Conservation (phyloP, 495 filamentous ascomycete species). For the Talaromyces thailandensis region DNA sequence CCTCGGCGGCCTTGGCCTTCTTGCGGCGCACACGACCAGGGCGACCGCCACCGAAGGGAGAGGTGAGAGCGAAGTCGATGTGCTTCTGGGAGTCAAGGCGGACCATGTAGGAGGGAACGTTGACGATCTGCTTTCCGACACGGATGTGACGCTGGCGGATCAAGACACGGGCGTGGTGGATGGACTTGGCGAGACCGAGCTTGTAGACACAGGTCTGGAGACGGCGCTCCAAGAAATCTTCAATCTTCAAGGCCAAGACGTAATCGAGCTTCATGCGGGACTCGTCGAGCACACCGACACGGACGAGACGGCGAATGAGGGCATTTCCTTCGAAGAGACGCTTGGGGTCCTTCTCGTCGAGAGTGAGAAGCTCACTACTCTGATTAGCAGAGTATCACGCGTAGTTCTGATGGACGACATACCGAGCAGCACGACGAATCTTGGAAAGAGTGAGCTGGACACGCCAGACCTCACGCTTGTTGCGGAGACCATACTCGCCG, state of each 20-base stretch:
- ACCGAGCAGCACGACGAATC: constrained; percentile 99
- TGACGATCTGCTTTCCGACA: constrained; percentile 99
- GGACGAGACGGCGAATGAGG: constrained; percentile 98
- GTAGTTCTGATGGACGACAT: constrained; percentile 24
- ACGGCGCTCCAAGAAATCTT: constrained; percentile 99
- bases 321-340: constrained; percentile 99
- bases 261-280: constrained; percentile 99
- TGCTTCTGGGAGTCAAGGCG: constrained; percentile 99
- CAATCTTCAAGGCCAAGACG: constrained; percentile 93
- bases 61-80: constrained; percentile 97
- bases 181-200: constrained; percentile 98
- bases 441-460: constrained; percentile 98
- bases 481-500: constrained; percentile 96
- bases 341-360: constrained; percentile 99
- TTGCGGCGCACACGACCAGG: constrained; percentile 95
- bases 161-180: constrained; percentile 98
- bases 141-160: constrained; percentile 99
- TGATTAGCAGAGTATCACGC: constrained; percentile 8
- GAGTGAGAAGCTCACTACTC: constrained; percentile 91
- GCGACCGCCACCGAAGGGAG: constrained; percentile 95
- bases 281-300: constrained; percentile 99
- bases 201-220: constrained; percentile 99
- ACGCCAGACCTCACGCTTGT: constrained; percentile 99
- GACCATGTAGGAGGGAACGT: constrained; percentile 97
- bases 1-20: constrained; percentile 95